Percentiles rank a stretch among this genome's conserved stretches.
Evolutionary conservation across 2,329 filamentous ascomycete species (phyloP).

Genomic region (Botryotinia globosa): DNA sequence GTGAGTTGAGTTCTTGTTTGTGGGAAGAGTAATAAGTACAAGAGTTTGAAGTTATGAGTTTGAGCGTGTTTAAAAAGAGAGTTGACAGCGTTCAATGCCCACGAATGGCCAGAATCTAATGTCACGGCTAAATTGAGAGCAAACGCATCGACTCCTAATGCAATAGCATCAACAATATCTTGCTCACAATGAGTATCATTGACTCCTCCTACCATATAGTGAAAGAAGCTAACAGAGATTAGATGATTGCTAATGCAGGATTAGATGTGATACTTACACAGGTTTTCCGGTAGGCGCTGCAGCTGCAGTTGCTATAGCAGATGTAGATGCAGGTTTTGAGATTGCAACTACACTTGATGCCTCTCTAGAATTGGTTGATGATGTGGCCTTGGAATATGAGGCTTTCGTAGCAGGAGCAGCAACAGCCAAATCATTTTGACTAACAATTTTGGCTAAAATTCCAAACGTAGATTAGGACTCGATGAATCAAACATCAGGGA

Average conservation of each 20-base stretch:
- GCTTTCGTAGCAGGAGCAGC: neutral
- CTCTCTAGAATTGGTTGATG: neutral
- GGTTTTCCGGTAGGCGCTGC: slow-evolving; percentile 19
- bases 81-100: slow-evolving; percentile 13
- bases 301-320: neutral
- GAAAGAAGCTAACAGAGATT: slow-evolving; percentile 20
- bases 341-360: neutral
- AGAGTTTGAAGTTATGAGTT: slow-evolving; percentile 23
- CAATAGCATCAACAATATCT: slow-evolving; percentile 24
- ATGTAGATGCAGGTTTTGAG: neutral
- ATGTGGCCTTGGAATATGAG: neutral
- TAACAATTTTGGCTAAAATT: neutral
- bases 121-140: slow-evolving; percentile 22
- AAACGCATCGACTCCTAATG: slow-evolving; percentile 25
- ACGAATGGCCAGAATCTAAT: slow-evolving; percentile 14
- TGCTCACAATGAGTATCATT: slow-evolving; percentile 23
- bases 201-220: slow-evolving; percentile 23
- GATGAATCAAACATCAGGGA: neutral
- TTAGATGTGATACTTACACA: slow-evolving; percentile 12
- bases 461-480: neutral
- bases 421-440: neutral
- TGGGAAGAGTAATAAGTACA: neutral
- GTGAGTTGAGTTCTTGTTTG: neutral
- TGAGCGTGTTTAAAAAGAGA: slow-evolving; percentile 23
- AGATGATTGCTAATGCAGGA: neutral